These are phyloP conservation scores for Penicillium goetzii DNA, from an alignment of 495 filamentous ascomycete species.

Conservation along the genomic window DNA sequence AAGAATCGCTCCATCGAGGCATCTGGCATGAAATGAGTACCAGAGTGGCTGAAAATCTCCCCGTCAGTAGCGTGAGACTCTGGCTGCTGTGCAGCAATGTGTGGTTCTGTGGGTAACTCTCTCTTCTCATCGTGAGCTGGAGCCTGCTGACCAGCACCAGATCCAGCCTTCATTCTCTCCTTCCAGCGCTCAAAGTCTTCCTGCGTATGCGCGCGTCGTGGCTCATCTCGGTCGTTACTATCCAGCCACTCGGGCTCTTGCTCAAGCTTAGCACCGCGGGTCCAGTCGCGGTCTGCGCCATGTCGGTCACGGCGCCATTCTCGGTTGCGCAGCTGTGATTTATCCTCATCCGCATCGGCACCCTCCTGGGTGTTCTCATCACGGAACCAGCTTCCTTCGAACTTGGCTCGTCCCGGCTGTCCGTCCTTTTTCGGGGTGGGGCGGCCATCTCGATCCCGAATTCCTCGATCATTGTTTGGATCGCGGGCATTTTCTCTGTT, in stretches of 20 bases:
- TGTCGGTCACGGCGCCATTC: constrained; percentile 67
- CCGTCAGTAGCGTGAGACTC: constrained; percentile 43
- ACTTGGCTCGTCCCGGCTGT: constrained; percentile 49
- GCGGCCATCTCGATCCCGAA: constrained; percentile 50
- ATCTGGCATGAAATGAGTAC: constrained; percentile 57
- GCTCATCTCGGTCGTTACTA: constrained; percentile 69
- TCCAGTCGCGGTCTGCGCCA: constrained; percentile 67
- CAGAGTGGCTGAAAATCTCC: constrained; percentile 40
- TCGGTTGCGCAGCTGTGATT: constrained; percentile 56
- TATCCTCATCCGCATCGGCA: constrained; percentile 60
- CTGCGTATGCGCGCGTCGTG: constrained; percentile 70
- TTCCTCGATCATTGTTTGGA: constrained; percentile 50
- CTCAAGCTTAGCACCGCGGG: constrained; percentile 57
- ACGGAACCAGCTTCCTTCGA: constrained; percentile 61
- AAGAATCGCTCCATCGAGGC: constrained; percentile 80
- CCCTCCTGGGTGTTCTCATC: constrained; percentile 57
- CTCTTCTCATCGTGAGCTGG: constrained; percentile 53
- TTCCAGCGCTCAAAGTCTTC: constrained; percentile 97
- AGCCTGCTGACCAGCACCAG: constrained; percentile 29
- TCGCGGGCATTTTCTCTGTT: constrained; percentile 47
- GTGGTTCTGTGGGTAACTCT: constrained; percentile 36
- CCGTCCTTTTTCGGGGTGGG: constrained; percentile 52
- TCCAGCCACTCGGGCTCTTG: constrained; percentile 89
- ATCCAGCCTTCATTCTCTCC: constrained; percentile 79
- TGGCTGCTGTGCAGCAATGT: constrained; percentile 30